phyloP scores from a whole-genome alignment of 2,329 filamentous ascomycete species.

The Aspergillus terreus region DNA sequence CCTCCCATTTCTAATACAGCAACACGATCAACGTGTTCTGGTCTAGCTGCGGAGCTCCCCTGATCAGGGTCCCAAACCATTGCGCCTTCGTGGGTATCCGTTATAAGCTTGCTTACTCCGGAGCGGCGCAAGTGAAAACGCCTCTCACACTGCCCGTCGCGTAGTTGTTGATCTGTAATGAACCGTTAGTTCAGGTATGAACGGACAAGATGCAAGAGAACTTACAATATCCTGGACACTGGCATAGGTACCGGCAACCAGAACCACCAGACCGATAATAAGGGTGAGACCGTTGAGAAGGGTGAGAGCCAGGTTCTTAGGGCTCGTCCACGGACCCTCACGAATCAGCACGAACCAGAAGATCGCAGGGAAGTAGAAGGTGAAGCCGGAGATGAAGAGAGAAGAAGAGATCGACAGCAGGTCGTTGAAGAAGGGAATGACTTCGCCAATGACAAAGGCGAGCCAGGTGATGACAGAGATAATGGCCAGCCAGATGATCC shows the following conservation, averaged over 20 bases:
- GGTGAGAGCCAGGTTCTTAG: constrained; percentile 51
- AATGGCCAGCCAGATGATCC: constrained; percentile 29
- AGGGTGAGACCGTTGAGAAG: constrained; percentile 67
- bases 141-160: constrained; percentile 57
- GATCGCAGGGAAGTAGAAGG: constrained; percentile 64
- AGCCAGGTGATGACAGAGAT: constrained; percentile 61
- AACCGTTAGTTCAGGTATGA: constrained; percentile 2
- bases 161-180: constrained; percentile 59
- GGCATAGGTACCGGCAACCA: constrained; percentile 73
- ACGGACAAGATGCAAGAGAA: constrained; percentile 2
- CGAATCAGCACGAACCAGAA: constrained; percentile 30
- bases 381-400: constrained; percentile 83
- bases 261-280: constrained; percentile 66
- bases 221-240: constrained; percentile 42
- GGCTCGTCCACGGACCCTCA: constrained; percentile 23
- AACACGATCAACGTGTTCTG: neutral
- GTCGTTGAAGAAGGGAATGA: constrained; percentile 82
- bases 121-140: constrained; percentile 62
- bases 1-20: neutral
- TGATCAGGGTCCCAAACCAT: too few relatives aligned
- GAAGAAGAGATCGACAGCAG: constrained; percentile 50
- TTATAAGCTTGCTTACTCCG: neutral
- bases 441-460: constrained; percentile 81
- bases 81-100: neutral
- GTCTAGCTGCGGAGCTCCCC: too few relatives aligned